Evolutionary conservation across 2,329 filamentous ascomycete genomes (phyloP).

Genomic region (Scedosporium minutisporum): DNA sequence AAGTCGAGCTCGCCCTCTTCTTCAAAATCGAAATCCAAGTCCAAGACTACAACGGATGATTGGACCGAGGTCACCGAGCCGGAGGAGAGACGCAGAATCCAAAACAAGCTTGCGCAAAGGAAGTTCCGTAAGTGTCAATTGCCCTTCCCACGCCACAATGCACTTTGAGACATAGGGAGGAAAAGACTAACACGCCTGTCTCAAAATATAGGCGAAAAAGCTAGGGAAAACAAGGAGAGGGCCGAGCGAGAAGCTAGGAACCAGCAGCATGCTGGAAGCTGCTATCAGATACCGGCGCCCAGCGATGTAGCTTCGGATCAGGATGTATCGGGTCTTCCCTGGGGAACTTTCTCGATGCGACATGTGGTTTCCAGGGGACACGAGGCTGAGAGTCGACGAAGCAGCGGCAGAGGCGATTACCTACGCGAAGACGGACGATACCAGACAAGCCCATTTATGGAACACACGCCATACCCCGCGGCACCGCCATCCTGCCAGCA

Average conservation of each 20-base stretch:
- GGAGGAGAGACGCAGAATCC: conserved; percentile 61
- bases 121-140: conserved; percentile 54
- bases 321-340: conserved; percentile 56
- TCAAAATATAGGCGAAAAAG: conserved; percentile 51
- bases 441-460: conserved; percentile 17
- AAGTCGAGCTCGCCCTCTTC: conserved; percentile 19
- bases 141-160: neutral
- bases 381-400: conserved; percentile 34
- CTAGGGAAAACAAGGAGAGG: conserved; percentile 57
- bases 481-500: neutral
- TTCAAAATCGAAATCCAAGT: conserved; percentile 28
- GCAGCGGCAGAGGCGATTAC: conserved; percentile 28
- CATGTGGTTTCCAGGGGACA: conserved; percentile 42
- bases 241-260: conserved; percentile 55
- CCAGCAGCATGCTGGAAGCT: conserved; percentile 50
- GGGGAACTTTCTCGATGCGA: conserved; percentile 59
- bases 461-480: neutral
- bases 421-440: conserved; percentile 23
- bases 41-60: conserved; percentile 43
- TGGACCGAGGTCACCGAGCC: conserved; percentile 63
- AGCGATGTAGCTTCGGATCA: conserved; percentile 41
- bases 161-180: neutral
- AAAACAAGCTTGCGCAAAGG: conserved; percentile 66
- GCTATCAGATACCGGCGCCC: conserved; percentile 52
- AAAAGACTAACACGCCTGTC: neutral